Conservation (phyloP, 768 basidiomycete species). For the Termitomyces eurrhizus region DNA sequence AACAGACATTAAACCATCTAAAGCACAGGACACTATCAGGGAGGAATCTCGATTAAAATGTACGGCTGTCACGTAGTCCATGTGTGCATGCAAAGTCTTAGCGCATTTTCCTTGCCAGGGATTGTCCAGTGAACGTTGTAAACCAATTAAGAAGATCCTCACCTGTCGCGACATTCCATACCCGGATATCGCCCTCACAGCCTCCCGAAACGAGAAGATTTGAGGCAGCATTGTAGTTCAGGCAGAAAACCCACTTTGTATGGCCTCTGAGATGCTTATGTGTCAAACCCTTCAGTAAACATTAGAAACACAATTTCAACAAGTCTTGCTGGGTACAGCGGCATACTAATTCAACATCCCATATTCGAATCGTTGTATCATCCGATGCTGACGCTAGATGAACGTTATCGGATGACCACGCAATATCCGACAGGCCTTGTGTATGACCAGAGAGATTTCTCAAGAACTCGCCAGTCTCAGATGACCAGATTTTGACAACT, state of each 20-base stretch:
- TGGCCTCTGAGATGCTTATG: constrained; percentile 77
- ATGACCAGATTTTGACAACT: constrained; percentile 78
- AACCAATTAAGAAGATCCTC: constrained; percentile 11
- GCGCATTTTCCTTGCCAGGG: constrained; percentile 65
- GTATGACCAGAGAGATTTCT: constrained; percentile 74
- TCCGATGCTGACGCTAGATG: constrained; percentile 91
- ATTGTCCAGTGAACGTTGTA: background rate
- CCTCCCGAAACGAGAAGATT: constrained; percentile 90
- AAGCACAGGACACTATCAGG: constrained; percentile 86
- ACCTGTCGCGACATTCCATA: constrained; percentile 91
- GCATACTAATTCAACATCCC: constrained; percentile 78
- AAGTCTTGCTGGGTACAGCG: background rate
- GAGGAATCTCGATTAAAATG: constrained; percentile 92
- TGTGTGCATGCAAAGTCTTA: constrained; percentile 86
- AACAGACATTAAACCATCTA: constrained; percentile 91
- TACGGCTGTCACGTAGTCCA: constrained; percentile 93
- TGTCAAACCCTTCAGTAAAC: constrained; percentile 51
- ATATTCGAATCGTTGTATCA: constrained; percentile 85
- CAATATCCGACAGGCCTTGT: constrained; percentile 82
- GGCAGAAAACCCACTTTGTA: constrained; percentile 84
- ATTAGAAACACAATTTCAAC: constrained; percentile 9
- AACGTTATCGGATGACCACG: constrained; percentile 82
- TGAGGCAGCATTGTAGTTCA: constrained; percentile 86
- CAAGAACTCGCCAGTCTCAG: constrained; percentile 73
- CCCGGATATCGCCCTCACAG: constrained; percentile 87